Evolutionary conservation across 305 asterid species (phyloP), one percentile per base, ranked within the genome.

Genomic region (Solanum chacoense): DNA sequence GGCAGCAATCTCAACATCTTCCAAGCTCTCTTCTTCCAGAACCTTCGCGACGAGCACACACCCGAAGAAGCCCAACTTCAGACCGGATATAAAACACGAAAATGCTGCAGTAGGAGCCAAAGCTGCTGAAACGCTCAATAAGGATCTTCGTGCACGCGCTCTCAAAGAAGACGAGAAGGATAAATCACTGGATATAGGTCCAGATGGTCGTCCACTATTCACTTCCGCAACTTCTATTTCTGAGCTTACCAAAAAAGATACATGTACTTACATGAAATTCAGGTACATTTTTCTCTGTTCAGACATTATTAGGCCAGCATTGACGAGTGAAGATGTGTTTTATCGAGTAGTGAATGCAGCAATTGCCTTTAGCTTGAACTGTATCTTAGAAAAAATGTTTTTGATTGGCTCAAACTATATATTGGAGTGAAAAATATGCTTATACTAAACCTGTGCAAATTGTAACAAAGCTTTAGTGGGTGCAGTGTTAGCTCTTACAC

Each of bases 121-220:
- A 35, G 88, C 35, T 37, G 87, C 86, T 40, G 91, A 88, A 13
- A 2, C 86, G 4, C 89, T 94, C 63, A 95, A 94, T 55, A 91
- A 94, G 84, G 94, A 91, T 83, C 90, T 90, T 87, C 98, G 98
- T 86, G 93, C 95, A 67, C 96, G 95, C 24, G 94, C 77, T 92
- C 94, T 97, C 65, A 94, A 93, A 6, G 98, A 94, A 91, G 98
- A 95, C 84, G 95, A 92, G 5, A 92, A 90, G 65, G 94, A 95
- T 86, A 94, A 96, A 8, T 89, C 95, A 22, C 95, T 96, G n/a
- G 96, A 97, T 76, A 92, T 95, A 1, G 98, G 98, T 55, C 96
- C 97, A 77, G 87, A 93, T 90, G 98, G 97, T 84, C 95, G 96
- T 77, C 94, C 98, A 4, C 94, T 95, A 34, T 97, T 97, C 95